Conservation (phyloP, 2,329 filamentous ascomycete genomes). For the Verruconis gallopava region DNA sequence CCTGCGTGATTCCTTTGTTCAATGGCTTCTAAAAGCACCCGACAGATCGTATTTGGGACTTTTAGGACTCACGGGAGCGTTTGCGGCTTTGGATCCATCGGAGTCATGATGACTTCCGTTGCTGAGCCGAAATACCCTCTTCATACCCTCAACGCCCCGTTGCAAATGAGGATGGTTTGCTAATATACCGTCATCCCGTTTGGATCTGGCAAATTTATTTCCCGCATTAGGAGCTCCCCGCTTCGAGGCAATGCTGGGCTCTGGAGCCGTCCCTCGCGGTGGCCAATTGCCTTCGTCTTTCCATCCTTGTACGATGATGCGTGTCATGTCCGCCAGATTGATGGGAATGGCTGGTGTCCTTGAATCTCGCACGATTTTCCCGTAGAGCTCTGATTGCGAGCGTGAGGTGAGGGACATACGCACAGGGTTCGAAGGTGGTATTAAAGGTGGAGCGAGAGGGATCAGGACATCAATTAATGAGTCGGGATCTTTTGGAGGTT, state of each 20-base stretch:
- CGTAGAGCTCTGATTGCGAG: conserved; percentile 73
- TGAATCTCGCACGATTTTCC: conserved; percentile 69
- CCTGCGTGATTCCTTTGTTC: too few relatives aligned
- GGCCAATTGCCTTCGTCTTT: conserved; percentile 92
- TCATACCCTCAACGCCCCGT: conserved; percentile 32
- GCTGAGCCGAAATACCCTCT: conserved; percentile 29
- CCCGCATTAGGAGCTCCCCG: conserved; percentile 16
- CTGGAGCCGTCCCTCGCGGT: conserved; percentile 42
- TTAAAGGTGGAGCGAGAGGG: conserved; percentile 58
- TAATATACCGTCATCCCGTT: conserved; percentile 16
- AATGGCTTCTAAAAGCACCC: too few relatives aligned
- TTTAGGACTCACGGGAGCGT: not conserved
- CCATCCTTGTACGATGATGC: conserved; percentile 78
- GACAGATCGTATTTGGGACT: conserved; percentile 1
- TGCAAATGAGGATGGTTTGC: conserved; percentile 28
- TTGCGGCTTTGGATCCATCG: conserved; percentile 1
- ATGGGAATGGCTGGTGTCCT: conserved; percentile 79
- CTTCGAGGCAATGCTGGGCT: conserved; percentile 30
- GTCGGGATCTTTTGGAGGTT: not conserved
- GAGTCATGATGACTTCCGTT: conserved; percentile 12
- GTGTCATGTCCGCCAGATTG: conserved; percentile 70
- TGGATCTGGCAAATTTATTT: conserved; percentile 1
- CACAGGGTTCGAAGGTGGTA: conserved; percentile 63
- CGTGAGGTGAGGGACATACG: conserved; percentile 61
- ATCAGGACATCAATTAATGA: conserved; percentile 33